phyloP scores from a whole-genome alignment of 257 asterid genomes.

The Gentiana straminea region DNA sequence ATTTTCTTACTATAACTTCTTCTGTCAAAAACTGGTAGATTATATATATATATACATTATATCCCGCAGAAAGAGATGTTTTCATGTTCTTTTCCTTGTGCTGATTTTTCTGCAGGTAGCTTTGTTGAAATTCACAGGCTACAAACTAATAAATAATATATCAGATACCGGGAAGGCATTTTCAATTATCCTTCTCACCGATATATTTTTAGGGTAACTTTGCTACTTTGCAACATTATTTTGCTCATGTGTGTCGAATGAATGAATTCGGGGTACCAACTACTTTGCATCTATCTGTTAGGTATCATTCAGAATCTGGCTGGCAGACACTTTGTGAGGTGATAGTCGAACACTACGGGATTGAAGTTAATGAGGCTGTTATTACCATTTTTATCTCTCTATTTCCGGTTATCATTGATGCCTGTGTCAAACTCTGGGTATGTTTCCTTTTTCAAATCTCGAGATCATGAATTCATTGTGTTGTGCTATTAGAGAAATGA shows the following conservation, averaged over 20 bases:
- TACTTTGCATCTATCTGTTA: constrained; percentile 18
- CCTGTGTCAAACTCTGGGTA: constrained; percentile 97
- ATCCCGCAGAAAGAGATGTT: no score
- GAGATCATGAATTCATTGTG: no score
- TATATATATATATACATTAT: no score
- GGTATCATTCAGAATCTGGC: constrained; percentile 93
- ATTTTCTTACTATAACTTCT: no score
- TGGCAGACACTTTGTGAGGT: constrained; percentile 84
- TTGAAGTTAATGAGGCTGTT: constrained; percentile 62
- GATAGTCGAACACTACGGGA: constrained; percentile 69
- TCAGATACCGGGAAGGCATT: constrained; percentile 94
- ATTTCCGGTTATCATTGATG: constrained; percentile 70
- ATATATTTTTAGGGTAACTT: constrained; percentile 80
- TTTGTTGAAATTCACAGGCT: constrained; percentile 90
- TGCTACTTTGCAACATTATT: constrained; percentile 4
- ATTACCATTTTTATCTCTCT: constrained; percentile 66
- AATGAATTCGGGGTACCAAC: background rate
- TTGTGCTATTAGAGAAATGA: no score
- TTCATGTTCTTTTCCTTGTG: constrained; percentile 7
- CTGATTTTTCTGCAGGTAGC: constrained; percentile 55
- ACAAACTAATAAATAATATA: constrained; percentile 68
- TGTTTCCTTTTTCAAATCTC: constrained; percentile 16
- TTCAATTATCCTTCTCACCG: constrained; percentile 69
- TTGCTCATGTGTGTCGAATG: background rate
- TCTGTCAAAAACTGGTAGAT: no score